Percentiles rank a stretch among this genome's conserved stretches.
Evolutionary conservation across 2,329 filamentous ascomycete species (phyloP).

Genomic region (Drechslerella coelobrocha): DNA sequence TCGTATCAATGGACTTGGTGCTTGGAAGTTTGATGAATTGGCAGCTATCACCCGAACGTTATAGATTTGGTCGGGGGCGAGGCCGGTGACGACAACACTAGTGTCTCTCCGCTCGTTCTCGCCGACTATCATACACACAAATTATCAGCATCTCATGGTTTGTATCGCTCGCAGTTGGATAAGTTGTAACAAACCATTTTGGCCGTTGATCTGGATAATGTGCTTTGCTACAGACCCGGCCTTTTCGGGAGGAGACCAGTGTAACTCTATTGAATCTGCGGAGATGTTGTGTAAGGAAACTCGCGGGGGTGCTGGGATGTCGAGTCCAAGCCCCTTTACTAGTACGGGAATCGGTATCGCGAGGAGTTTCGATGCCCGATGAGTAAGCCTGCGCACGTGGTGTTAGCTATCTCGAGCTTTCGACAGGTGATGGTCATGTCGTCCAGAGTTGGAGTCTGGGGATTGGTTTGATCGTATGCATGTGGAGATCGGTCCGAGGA

Average conservation of each 20-base stretch:
- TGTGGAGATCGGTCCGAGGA: not conserved
- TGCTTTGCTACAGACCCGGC: conserved; percentile 79
- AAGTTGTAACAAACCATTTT: conserved; percentile 71
- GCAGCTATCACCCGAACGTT: conserved; percentile 92
- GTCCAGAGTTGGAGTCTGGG: not conserved
- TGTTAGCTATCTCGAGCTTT: conserved; percentile 58
- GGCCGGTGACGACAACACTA: conserved; percentile 86
- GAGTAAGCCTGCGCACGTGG: conserved; percentile 59
- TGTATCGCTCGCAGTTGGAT: too few species aligned
- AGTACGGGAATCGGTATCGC: conserved; percentile 90
- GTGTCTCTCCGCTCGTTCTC: conserved; percentile 76
- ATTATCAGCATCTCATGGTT: too few species aligned
- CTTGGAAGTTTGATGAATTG: conserved; percentile 89
- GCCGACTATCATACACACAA: conserved; percentile 69
- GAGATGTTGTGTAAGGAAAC: conserved; percentile 90
- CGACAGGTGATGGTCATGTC: not conserved
- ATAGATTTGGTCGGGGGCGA: conserved; percentile 87
- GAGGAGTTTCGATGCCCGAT: conserved; percentile 85
- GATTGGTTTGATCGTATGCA: conserved; percentile 15
- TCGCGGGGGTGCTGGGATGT: conserved; percentile 87
- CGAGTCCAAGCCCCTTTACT: conserved; percentile 87
- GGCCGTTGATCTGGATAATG: conserved; percentile 89
- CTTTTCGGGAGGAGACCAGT: conserved; percentile 80
- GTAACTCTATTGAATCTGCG: conserved; percentile 82
- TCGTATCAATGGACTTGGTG: conserved; percentile 82